Conservation (phyloP, 768 basidiomycete genomes). For the Chalciporus piperatus region DNA sequence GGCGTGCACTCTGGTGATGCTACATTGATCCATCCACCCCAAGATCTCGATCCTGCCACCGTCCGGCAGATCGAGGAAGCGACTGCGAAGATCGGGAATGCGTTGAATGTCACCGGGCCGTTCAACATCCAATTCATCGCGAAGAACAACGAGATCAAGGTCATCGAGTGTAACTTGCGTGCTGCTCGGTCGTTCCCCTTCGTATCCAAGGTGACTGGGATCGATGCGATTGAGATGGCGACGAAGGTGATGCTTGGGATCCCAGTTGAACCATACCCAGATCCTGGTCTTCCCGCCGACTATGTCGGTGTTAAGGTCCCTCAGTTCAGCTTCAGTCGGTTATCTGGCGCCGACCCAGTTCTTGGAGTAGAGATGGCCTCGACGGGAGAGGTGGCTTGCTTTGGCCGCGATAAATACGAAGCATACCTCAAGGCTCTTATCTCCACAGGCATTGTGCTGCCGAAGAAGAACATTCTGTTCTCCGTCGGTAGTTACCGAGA, state of each 20-base stretch:
- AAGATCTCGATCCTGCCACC: slow-evolving; percentile 96
- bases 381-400: slow-evolving; percentile 98
- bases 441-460: slow-evolving; percentile 90
- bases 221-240: slow-evolving; percentile 98
- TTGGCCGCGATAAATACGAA: slow-evolving; percentile 96
- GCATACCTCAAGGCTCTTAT: slow-evolving; percentile 97
- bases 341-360: slow-evolving; percentile 96
- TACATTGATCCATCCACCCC: slow-evolving; percentile 95
- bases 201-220: slow-evolving; percentile 96
- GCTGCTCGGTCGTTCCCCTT: slow-evolving; percentile 98
- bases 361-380: slow-evolving; percentile 99
- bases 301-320: slow-evolving; percentile 99
- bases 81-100: slow-evolving; percentile 95
- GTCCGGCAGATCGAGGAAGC: slow-evolving; percentile 96
- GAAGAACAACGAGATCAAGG: slow-evolving; percentile 99
- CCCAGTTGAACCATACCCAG: slow-evolving; percentile 88
- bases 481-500: slow-evolving; percentile 97
- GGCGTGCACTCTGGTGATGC: slow-evolving; percentile 99
- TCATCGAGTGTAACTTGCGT: slow-evolving; percentile 98
- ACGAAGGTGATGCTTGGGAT: slow-evolving; percentile 97
- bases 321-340: slow-evolving; percentile 97
- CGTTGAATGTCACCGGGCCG: slow-evolving; percentile 96
- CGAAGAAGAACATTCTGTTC: slow-evolving; percentile 97
- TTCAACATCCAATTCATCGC: slow-evolving; percentile 99
- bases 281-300: slow-evolving; percentile 79